Percentiles rank a stretch among this genome's conserved stretches.
Conservation (phyloP, 768 basidiomycete species). For the Podaxis sp. region DNA sequence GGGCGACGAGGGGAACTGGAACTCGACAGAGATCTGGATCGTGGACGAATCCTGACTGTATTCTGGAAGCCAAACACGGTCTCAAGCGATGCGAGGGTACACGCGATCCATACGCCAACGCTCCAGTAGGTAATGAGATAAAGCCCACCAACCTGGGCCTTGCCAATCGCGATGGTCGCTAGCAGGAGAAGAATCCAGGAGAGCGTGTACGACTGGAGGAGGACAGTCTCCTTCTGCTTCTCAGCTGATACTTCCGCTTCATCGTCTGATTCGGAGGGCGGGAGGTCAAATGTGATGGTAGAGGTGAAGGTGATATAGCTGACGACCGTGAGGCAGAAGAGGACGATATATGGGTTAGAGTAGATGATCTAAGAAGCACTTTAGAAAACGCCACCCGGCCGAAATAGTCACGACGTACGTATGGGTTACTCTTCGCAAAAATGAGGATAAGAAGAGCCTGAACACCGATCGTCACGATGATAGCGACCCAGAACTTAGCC, state of each 20-base stretch:
- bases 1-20: neutral
- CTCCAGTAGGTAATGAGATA: constrained; percentile 63
- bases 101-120: constrained; percentile 22
- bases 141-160: constrained; percentile 45
- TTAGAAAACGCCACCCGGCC: neutral
- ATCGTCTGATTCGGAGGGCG: constrained; percentile 22
- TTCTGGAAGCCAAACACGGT: constrained; percentile 26
- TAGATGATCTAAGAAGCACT: constrained; percentile 20
- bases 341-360: constrained; percentile 48
- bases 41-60: constrained; percentile 14
- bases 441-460: constrained; percentile 49
- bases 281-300: constrained; percentile 28
- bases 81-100: constrained; percentile 21
- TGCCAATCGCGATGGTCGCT: constrained; percentile 44
- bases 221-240: constrained; percentile 46
- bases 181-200: constrained; percentile 57
- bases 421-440: constrained; percentile 58
- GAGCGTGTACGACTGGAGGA: constrained; percentile 53
- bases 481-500: constrained; percentile 62
- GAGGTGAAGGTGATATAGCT: constrained; percentile 47
- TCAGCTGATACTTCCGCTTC: constrained; percentile 20
- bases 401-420: constrained; percentile 43
- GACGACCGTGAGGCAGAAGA: constrained; percentile 42
- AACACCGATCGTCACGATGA: constrained; percentile 43
- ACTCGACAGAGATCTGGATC: neutral